These are phyloP conservation scores for Annulohypoxylon moriforme DNA, from an alignment of 495 filamentous ascomycete species.

Conservation along the genomic window DNA sequence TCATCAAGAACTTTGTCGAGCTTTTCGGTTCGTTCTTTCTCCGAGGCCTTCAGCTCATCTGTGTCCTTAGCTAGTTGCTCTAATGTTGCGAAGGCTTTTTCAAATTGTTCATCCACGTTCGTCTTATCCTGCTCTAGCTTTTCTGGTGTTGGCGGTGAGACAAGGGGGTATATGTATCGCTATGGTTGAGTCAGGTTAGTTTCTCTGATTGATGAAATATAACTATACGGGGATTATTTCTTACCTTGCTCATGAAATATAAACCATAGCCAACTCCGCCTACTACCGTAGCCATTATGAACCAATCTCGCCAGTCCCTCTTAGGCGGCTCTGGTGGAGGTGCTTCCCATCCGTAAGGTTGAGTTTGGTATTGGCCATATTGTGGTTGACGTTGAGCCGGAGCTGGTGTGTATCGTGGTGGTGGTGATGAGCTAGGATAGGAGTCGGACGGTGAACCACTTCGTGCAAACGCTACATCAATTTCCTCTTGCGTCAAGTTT, in stretches of 20 bases:
- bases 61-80: conserved; percentile 94
- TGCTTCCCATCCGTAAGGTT: conserved; percentile 71
- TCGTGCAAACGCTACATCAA: conserved; percentile 83
- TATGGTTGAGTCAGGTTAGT: conserved; percentile 50
- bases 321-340: conserved; percentile 77
- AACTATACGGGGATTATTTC: neutral
- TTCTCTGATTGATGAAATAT: neutral
- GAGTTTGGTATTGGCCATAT: conserved; percentile 75
- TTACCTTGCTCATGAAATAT: conserved; percentile 86
- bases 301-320: conserved; percentile 98
- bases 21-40: conserved; percentile 84
- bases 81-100: conserved; percentile 87
- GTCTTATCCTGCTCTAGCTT: conserved; percentile 94
- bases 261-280: conserved; percentile 86
- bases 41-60: conserved; percentile 82
- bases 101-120: conserved; percentile 89
- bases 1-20: conserved; percentile 85
- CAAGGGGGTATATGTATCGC: conserved; percentile 91
- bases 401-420: conserved; percentile 39
- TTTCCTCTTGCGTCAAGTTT: conserved; percentile 95
- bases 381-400: conserved; percentile 67
- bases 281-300: conserved; percentile 94
- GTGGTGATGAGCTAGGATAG: conserved; percentile 61
- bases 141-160: conserved; percentile 91
- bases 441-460: conserved; percentile 66